Conservation (phyloP, 2,329 filamentous ascomycete genomes). For the Boeremia exigua region DNA sequence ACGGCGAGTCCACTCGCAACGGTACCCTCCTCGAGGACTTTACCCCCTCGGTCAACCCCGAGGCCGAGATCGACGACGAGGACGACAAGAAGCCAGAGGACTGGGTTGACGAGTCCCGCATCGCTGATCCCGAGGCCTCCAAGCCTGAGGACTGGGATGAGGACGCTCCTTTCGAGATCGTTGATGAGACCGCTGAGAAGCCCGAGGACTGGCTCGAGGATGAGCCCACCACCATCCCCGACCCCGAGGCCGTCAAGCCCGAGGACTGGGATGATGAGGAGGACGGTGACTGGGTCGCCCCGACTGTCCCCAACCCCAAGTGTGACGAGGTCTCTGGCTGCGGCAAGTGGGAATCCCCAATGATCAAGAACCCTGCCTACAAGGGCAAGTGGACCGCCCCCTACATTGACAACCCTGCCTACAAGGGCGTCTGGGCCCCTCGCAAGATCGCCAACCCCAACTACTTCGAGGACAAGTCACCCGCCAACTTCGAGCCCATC, state of each 20-base stretch:
- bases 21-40: conserved; percentile 96
- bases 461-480: conserved; percentile 97
- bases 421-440: conserved; percentile 95
- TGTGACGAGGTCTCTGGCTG: conserved; percentile 92
- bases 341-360: conserved; percentile 88
- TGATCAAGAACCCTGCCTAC: conserved; percentile 94
- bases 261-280: conserved; percentile 99
- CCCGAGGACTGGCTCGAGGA: conserved; percentile 96
- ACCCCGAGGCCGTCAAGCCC: conserved; percentile 95
- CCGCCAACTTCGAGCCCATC: conserved; percentile 96
- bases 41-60: conserved; percentile 88
- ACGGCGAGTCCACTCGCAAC: conserved; percentile 85
- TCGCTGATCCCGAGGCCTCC: conserved; percentile 87
- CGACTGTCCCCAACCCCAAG: conserved; percentile 93
- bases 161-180: conserved; percentile 94
- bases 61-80: conserved; percentile 91
- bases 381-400: conserved; percentile 99
- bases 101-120: conserved; percentile 94
- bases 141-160: conserved; percentile 99
- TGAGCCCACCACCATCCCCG: conserved; percentile 80
- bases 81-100: conserved; percentile 92
- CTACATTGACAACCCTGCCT: conserved; percentile 93
- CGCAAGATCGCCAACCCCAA: conserved; percentile 96
- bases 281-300: conserved; percentile 95
- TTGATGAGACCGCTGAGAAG: conserved; percentile 88